Conservation (phyloP, 1,284 basidiomycete species). For the Coniferiporia sulphurascens region DNA sequence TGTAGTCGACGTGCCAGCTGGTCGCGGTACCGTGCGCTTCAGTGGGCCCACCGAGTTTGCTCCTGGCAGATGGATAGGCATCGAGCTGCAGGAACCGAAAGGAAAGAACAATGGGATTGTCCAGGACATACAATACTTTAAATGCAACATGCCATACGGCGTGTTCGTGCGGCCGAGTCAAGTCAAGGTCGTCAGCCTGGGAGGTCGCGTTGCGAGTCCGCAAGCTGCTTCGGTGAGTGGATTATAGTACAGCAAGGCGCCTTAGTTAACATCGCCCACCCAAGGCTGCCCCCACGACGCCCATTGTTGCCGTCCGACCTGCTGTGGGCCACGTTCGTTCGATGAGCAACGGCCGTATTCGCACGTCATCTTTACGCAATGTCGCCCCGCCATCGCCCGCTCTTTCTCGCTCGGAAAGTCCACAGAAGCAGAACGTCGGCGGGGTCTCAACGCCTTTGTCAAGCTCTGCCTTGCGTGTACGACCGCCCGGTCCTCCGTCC, state of each 20-base stretch:
- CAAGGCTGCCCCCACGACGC: conserved; percentile 24
- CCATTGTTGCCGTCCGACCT: conserved; percentile 19
- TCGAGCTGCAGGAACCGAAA: conserved; percentile 76
- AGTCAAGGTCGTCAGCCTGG: conserved; percentile 59
- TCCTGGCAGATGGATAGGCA: conserved; percentile 90
- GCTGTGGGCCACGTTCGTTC: conserved; percentile 40
- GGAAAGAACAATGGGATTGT: conserved; percentile 98
- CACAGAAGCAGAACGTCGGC: conserved; percentile 26
- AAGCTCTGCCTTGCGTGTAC: conserved; percentile 20
- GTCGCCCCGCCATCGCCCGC: conserved; percentile 34
- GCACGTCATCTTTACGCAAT: conserved; percentile 33
- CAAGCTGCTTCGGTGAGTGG: conserved; percentile 1
- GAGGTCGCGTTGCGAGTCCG: conserved; percentile 35
- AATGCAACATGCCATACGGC: conserved; percentile 72
- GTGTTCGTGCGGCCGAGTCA: conserved; percentile 91
- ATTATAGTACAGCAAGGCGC: not conserved
- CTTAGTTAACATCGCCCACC: not conserved
- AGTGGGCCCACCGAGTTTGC: conserved; percentile 83
- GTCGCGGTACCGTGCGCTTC: conserved; percentile 84
- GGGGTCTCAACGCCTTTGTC: conserved; percentile 26
- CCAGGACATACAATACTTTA: conserved; percentile 81
- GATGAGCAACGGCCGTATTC: conserved; percentile 34
- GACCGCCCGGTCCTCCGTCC: conserved; percentile 32
- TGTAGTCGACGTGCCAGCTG: conserved; percentile 72
- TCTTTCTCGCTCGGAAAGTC: conserved; percentile 40